Percentiles rank a stretch among this genome's conserved stretches.
phyloP scores from a whole-genome alignment of 129 eudicot genomes.

The Centrapalus pauciflorus region DNA sequence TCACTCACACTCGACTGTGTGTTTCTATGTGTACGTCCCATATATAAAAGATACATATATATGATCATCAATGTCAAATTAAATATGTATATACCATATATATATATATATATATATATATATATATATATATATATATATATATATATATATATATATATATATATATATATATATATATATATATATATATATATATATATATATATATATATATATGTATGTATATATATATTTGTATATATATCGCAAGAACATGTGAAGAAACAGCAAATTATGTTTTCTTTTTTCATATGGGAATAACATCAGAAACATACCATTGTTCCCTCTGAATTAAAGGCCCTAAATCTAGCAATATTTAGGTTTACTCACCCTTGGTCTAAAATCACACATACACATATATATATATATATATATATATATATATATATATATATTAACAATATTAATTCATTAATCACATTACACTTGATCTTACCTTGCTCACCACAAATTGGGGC shows the following conservation, averaged over 20 bases:
- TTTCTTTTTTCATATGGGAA: constrained; percentile 20
- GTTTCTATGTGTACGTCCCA: constrained; percentile 12
- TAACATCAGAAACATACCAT: constrained; percentile 26
- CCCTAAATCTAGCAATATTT: constrained; percentile 34
- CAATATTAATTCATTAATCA: constrained; percentile 14
- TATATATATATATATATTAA: no score
- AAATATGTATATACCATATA: neutral
- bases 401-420: no score
- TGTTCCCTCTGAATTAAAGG: constrained; percentile 35
- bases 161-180: neutral
- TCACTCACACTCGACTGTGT: constrained; percentile 16
- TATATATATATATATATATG: neutral
- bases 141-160: neutral
- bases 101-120: neutral
- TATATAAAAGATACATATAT: neutral
- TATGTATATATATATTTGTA: constrained; percentile 13
- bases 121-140: constrained; percentile 13
- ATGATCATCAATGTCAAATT: constrained; percentile 11
- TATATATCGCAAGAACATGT: constrained; percentile 27
- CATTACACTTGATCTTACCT: constrained; percentile 27
- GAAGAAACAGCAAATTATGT: constrained; percentile 26
- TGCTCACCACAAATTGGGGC: constrained; percentile 19
- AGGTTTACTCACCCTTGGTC: constrained; percentile 25
- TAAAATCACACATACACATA: constrained; percentile 4
- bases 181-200: neutral